These are phyloP conservation scores for Babesia gibsoni DNA, from an alignment of 169 alveolate species.

Conservation along the genomic window DNA sequence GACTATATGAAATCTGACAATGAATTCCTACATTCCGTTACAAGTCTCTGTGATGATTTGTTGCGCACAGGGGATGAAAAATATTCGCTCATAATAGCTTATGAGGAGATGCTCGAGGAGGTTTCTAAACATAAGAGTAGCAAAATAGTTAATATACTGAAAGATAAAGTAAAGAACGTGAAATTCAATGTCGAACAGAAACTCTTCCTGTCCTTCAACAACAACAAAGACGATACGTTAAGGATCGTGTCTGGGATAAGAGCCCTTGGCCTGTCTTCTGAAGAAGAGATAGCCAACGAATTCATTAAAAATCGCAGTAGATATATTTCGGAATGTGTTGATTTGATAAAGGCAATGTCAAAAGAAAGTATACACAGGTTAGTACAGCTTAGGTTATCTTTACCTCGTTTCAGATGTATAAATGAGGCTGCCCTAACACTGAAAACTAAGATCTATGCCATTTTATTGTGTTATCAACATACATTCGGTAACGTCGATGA, in stretches of 20 bases:
- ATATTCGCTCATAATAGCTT: conserved; percentile 4
- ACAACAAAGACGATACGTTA: conserved; percentile 14
- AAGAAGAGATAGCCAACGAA: conserved; percentile 29
- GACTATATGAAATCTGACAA: neutral
- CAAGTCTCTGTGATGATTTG: neutral
- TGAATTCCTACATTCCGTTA: conserved; percentile 7
- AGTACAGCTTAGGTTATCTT: neutral
- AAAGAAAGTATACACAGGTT: conserved; percentile 31
- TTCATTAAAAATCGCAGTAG: conserved; percentile 18
- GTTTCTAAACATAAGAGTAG: neutral
- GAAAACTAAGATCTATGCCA: conserved; percentile 13
- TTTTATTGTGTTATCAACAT: conserved; percentile 5
- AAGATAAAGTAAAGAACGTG: neutral
- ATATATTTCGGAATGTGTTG: conserved; percentile 17
- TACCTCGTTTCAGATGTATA: neutral
- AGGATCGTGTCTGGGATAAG: conserved; percentile 22
- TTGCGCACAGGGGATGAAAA: neutral
- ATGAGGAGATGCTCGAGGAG: conserved; percentile 12
- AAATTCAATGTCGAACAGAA: conserved; percentile 1
- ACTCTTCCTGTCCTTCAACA: conserved; percentile 44
- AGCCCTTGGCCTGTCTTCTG: conserved; percentile 26
- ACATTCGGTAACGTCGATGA: conserved; percentile 34
- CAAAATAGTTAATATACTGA: neutral
- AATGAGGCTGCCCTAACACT: conserved; percentile 1
- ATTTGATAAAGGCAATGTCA: neutral